A percentile compares a stretch with the other conserved stretches of the same genome.
These are phyloP conservation scores for Juncus inflexus DNA, from an alignment of 176 grass and related monocot genomes.

Conservation along the genomic window DNA sequence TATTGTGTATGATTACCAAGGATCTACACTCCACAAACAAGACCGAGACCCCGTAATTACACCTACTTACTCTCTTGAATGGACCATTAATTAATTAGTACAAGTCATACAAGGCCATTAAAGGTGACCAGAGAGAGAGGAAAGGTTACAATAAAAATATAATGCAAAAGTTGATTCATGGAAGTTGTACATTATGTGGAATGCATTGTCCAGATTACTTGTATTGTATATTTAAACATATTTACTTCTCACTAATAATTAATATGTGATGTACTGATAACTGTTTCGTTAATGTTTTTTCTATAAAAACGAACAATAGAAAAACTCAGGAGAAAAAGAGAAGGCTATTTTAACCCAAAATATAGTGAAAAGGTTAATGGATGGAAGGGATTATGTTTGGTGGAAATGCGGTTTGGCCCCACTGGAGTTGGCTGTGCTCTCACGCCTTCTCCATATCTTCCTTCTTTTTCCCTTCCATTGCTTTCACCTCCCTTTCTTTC, in stretches of 20 bases:
- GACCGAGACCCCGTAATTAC: constrained; percentile 2
- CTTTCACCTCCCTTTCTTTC: not conserved
- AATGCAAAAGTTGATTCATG: no score
- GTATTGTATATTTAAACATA: no score
- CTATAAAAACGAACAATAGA: no score
- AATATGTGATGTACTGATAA: no score
- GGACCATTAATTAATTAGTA: constrained; percentile 21
- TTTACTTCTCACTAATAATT: no score
- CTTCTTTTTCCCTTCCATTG: constrained; percentile 22
- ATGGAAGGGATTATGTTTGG: constrained; percentile 26
- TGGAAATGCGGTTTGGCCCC: constrained; percentile 18
- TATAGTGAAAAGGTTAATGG: constrained; percentile 22
- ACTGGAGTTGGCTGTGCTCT: constrained; percentile 25
- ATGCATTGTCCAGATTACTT: no score
- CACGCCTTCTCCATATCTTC: constrained; percentile 30
- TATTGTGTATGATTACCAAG: constrained; percentile 17
- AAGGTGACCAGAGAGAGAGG: not conserved
- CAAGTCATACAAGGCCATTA: not conserved
- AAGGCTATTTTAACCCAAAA: no score
- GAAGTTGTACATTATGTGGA: no score
- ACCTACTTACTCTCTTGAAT: constrained; percentile 14
- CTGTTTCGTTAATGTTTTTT: no score
- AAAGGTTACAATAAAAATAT: constrained; percentile 19
- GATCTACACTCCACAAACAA: constrained; percentile 6
- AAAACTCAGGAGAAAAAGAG: no score